phyloP scores from a whole-genome alignment of 1,284 basidiomycete genomes.

The Pyrrhoderma lamaoense region DNA sequence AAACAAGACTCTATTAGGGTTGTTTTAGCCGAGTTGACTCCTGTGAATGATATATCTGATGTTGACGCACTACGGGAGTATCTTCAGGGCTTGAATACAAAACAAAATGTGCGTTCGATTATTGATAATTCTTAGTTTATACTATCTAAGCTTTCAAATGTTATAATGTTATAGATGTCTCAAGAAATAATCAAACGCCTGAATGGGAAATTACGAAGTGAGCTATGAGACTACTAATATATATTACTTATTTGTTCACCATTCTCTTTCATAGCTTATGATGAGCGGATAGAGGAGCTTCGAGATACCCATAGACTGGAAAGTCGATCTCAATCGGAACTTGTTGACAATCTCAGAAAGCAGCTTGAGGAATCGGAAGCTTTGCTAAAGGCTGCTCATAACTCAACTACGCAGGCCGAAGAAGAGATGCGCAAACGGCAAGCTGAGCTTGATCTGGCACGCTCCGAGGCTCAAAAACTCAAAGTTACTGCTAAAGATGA shows the following conservation, averaged over 20 bases:
- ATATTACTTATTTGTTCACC: neutral
- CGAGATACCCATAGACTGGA: constrained; percentile 77
- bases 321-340: constrained; percentile 64
- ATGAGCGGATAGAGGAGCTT: constrained; percentile 76
- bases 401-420: constrained; percentile 38
- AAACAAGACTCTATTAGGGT: constrained; percentile 66
- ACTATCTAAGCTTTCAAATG: neutral
- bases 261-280: constrained; percentile 54
- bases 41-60: constrained; percentile 62
- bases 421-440: constrained; percentile 42
- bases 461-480: constrained; percentile 53
- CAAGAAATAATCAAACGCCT: constrained; percentile 71
- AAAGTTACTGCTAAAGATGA: constrained; percentile 75
- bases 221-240: constrained; percentile 24
- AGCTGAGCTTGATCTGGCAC: constrained; percentile 48
- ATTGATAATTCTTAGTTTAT: neutral
- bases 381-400: constrained; percentile 50
- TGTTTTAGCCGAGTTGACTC: constrained; percentile 66
- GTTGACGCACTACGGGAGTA: constrained; percentile 64
- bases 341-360: constrained; percentile 60
- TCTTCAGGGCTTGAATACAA: constrained; percentile 59
- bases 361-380: constrained; percentile 68
- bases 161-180: constrained; percentile 42
- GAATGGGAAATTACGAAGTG: constrained; percentile 64
- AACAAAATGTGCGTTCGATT: constrained; percentile 51